A percentile compares a stretch with the other conserved stretches of the same genome.
These are phyloP conservation scores for Kappamyces sp. DNA, from an alignment of 192 early-diverging fungal species.

Conservation along the genomic window DNA sequence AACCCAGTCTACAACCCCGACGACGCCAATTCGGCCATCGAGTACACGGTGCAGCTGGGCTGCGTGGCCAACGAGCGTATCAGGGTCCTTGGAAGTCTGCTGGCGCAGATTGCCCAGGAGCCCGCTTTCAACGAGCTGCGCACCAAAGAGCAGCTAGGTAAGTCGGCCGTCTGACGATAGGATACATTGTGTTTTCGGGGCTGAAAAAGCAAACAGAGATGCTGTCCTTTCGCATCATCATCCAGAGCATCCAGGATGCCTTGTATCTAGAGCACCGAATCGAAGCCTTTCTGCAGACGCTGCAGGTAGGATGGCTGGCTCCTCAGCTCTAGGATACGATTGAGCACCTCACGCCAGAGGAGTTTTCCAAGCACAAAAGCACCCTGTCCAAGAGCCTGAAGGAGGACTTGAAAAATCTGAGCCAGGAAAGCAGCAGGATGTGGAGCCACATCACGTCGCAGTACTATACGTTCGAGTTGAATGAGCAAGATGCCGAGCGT, in stretches of 20 bases:
- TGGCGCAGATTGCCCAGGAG: constrained; percentile 79
- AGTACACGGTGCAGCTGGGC: constrained; percentile 79
- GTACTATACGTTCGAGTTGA: constrained; percentile 78
- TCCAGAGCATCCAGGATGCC: constrained; percentile 84
- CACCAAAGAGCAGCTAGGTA: constrained; percentile 65
- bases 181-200: constrained; percentile 71
- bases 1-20: constrained; percentile 55
- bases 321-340: constrained; percentile 26
- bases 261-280: constrained; percentile 74
- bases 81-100: constrained; percentile 63
- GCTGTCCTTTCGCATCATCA: constrained; percentile 70
- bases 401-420: constrained; percentile 74
- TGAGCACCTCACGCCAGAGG: constrained; percentile 53
- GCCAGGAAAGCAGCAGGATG: constrained; percentile 57
- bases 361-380: constrained; percentile 60
- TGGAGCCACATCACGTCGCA: constrained; percentile 64
- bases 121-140: constrained; percentile 90
- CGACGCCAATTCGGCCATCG: constrained; percentile 85
- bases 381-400: constrained; percentile 56
- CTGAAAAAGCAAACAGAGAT: constrained; percentile 68
- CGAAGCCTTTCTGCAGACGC: constrained; percentile 63
- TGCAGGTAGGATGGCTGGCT: constrained; percentile 29
- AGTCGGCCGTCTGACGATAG: constrained; percentile 20
- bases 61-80: constrained; percentile 53
- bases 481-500: constrained; percentile 53